Conservation (phyloP, 1,284 basidiomycete species). For the Ceratobasidium sp. region DNA sequence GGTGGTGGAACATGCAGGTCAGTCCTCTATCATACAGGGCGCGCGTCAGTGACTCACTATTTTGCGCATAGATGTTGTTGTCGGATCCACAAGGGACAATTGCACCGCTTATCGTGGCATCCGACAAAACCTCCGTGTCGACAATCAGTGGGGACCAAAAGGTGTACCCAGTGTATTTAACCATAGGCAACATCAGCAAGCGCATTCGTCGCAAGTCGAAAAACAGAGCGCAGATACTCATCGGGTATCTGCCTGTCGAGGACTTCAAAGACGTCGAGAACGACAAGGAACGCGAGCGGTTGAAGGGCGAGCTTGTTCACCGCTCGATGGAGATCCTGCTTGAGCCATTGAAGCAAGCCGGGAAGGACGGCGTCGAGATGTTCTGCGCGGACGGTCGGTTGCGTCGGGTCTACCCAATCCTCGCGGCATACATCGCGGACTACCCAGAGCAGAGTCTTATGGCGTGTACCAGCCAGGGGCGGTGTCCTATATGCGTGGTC, state of each 20-base stretch:
- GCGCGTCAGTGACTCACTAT: too few relatives aligned
- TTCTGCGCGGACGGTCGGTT: slow-evolving; percentile 45
- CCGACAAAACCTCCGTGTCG: slow-evolving; percentile 45
- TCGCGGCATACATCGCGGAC: slow-evolving; percentile 49
- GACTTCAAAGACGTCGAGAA: slow-evolving; percentile 20
- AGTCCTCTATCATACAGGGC: too few relatives aligned
- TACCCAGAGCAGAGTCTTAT: slow-evolving; percentile 49
- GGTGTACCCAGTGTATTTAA: slow-evolving; percentile 43
- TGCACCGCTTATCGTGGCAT: slow-evolving; percentile 44
- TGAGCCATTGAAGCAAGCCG: slow-evolving; percentile 45
- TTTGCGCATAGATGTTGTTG: background rate
- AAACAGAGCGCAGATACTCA: slow-evolving; percentile 43
- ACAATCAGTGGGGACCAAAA: slow-evolving; percentile 32
- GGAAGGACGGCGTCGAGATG: slow-evolving; percentile 39
- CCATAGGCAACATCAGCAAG: slow-evolving; percentile 3
- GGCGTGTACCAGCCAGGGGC: slow-evolving; percentile 35
- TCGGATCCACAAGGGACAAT: slow-evolving; percentile 36
- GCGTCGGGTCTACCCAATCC: slow-evolving; percentile 45
- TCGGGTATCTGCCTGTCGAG: slow-evolving; percentile 46
- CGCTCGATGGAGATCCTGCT: slow-evolving; percentile 47
- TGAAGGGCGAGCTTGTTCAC: slow-evolving; percentile 48
- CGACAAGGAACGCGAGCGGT: background rate
- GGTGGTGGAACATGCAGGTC: slow-evolving; percentile 47
- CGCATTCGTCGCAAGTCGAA: slow-evolving; percentile 17
- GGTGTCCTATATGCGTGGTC: too few relatives aligned